Base-by-base conservation (phyloP, 192 early-diverging fungal genomes). In the Backusella mclennaniae region DNA sequence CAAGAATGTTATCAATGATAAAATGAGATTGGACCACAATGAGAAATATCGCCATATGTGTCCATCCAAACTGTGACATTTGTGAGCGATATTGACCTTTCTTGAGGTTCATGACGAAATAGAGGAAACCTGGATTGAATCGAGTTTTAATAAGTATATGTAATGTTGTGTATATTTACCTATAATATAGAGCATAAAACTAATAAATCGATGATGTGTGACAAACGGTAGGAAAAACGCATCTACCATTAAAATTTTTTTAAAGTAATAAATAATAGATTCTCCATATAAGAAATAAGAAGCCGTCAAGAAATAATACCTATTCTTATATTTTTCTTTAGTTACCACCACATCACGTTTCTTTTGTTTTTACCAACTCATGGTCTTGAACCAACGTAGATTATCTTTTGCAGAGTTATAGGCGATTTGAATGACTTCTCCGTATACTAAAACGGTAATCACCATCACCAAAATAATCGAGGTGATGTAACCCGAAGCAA, bases 1-100 rank as follows among this genome's bases (percentile, higher is more conserved):
- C 95, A 79, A 99, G 95, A 79, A 98, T 96, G 83, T 98, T 98
- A 81, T 97, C 95, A 81, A 98, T 91, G 81, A 97, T 96, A 78
- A 96, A 97, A 81, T 98, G 96, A 77, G 93, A 94, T 82, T 96
- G 94, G 75, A 92, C 86, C 42, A 99, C 95, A 31, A 99, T 96
- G 19, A 99, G 80, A 42, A 96, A 86, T 75, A 99, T 81, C 4
- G 94, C 91, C 96, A 99, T 97, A 81, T 99, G 97, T 15, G 96
- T 99, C 96, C 95, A 97, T 38, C 92, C 94, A 83, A 99, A 99
- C 83, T 97, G 96, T 6, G 90, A 86, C 83, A 99, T 95, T 85
- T 99, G 97, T 87, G 96, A 95, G 76, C 92, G 89, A 85, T 99
- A 99, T 81, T 93, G 90, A 9, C 93, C 95, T 83, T 96, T 96